Evolutionary conservation across 441 rosid genomes (phyloP).

Genomic region (Arabidopsis lyrata): DNA sequence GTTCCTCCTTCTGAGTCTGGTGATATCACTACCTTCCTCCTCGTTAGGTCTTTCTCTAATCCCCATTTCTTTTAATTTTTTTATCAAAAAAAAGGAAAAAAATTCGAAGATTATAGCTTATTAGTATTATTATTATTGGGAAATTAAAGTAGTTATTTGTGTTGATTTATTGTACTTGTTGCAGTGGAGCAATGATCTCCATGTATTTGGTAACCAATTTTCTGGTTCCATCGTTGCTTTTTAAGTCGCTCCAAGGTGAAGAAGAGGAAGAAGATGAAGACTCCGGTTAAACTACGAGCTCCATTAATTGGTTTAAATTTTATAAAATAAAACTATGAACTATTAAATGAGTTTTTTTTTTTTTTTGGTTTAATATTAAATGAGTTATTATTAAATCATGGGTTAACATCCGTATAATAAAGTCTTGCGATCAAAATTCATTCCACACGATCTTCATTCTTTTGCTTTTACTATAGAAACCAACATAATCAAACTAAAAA

Average conservation of each 20-base stretch:
- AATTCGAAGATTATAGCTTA: background rate
- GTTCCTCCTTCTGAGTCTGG: constrained; percentile 48
- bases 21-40: constrained; percentile 42
- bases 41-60: constrained; percentile 32
- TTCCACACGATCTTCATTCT: no score
- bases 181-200: constrained; percentile 59
- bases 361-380: no score
- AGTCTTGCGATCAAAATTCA: no score
- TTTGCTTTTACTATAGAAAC: no score
- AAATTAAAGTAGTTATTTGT: background rate
- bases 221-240: constrained; percentile 55
- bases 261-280: constrained; percentile 52
- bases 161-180: background rate
- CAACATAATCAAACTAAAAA: background rate
- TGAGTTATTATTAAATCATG: no score
- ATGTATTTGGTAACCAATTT: constrained; percentile 60
- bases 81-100: background rate
- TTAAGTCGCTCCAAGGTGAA: constrained; percentile 52
- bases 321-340: no score
- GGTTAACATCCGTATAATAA: no score
- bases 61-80: background rate
- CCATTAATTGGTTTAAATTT: background rate
- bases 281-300: constrained; percentile 18
- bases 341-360: no score
- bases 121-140: background rate